phyloP scores from a whole-genome alignment of 202 grass and related monocot species.

The Panicum hallii region DNA sequence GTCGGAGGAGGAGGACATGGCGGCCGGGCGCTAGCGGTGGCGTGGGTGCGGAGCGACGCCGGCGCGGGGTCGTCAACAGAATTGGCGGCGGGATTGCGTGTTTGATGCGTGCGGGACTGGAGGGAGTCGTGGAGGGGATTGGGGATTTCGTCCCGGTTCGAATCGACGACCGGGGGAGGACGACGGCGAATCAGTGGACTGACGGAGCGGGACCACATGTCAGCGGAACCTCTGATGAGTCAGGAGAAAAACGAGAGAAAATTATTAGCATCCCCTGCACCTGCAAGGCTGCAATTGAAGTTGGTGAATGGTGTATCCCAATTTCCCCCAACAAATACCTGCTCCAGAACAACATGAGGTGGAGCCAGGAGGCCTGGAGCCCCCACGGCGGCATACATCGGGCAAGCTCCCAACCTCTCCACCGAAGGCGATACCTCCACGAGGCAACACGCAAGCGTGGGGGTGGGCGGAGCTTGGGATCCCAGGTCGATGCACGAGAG shows the following conservation, averaged over 20 bases:
- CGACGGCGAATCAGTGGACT: conserved; percentile 1
- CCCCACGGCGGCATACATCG: too few species aligned
- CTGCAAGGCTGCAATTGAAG: background rate
- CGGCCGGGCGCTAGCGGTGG: background rate
- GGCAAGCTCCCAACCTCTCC: too few species aligned
- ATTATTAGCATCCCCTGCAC: too few species aligned
- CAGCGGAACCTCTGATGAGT: background rate
- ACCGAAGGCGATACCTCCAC: too few species aligned
- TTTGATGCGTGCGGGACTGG: background rate
- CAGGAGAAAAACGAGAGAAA: background rate
- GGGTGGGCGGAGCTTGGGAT: too few species aligned
- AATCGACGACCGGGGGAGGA: background rate
- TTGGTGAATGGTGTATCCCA: background rate
- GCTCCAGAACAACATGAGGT: background rate
- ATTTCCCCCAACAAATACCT: background rate
- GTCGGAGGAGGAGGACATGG: conserved; percentile 35
- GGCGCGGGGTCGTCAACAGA: background rate
- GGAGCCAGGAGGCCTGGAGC: background rate
- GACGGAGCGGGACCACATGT: background rate
- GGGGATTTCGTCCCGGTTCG: background rate
- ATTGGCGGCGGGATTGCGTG: conserved; percentile 21
- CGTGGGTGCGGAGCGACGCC: background rate
- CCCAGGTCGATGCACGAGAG: too few species aligned
- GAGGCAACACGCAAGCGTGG: too few species aligned
- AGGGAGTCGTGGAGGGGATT: background rate